Evolutionary conservation across 768 basidiomycete species (phyloP), one percentile per base, ranked within the genome.

Genomic region (Tricholoma hemisulphureum): DNA sequence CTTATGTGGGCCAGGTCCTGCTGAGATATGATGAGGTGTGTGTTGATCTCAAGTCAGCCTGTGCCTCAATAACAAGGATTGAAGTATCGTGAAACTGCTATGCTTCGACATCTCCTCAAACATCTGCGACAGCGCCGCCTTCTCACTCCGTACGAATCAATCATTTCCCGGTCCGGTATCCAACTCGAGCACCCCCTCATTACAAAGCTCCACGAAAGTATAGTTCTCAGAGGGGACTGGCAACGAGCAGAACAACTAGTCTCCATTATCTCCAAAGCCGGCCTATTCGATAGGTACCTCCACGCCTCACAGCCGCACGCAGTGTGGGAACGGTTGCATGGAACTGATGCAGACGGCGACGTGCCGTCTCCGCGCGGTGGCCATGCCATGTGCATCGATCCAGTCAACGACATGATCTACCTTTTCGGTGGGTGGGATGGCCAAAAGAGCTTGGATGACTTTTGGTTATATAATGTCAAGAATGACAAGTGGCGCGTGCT

Each of bases 381-480:
- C 0, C 89, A 93, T 61, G 86, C 88, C 20, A 90, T 91, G 88
- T 91, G 88, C 62, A 83, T 91, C 60, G 90, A 92, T 65, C 73
- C 79, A 21, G 75, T 79, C 7, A 78, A 82, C 35, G 81, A 82
- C 6, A 69, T 80, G 43, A 83, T 93, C 26, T 92, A 92, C 66
- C 77, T 93, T 20, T 83, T 91, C 54, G 91, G 91, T 1, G 91
- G 91, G 0, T 93, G 87, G 84, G 83, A 91, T 59, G 89, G 91
- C 1, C 71, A 83, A 55, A 84, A 81, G 58, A 85, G 83, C 50
- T 73, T 93, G 28, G 87, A 89, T 65, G 91, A 93, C 68, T 87
- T 92, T 60, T 93, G 91, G 91, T 76, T 79, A 39, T 92, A 89
- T 65, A 77, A 78, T 59, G 80, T 89, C 65, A 74, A 72, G 29